Percentiles rank a stretch among this genome's conserved stretches.
Conservation (phyloP, 345 rosid genomes). For the Eucalyptus guilfoylei region DNA sequence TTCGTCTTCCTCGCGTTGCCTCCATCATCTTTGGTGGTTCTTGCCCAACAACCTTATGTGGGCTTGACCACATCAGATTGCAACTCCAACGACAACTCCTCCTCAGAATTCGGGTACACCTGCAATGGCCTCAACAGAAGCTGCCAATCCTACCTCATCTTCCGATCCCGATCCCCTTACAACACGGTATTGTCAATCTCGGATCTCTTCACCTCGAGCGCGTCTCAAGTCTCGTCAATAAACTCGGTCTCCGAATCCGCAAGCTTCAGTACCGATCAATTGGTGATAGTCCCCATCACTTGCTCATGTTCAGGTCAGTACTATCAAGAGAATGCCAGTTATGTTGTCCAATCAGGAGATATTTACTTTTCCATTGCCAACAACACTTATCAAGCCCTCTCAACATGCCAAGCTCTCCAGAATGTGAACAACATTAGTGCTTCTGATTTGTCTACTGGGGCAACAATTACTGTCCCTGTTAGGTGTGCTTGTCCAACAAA, state of each 20-base stretch:
- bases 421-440: conserved; percentile 13
- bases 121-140: conserved; percentile 57
- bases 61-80: conserved; percentile 34
- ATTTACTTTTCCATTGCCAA: conserved; percentile 25
- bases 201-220: conserved; percentile 26
- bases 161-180: conserved; percentile 51
- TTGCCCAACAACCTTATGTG: conserved; percentile 63
- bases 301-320: conserved; percentile 56
- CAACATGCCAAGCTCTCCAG: conserved; percentile 69
- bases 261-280: conserved; percentile 18
- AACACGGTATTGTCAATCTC: conserved; percentile 39
- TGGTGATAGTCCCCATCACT: conserved; percentile 54
- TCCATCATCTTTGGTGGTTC: conserved; percentile 7
- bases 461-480: conserved; percentile 26
- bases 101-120: conserved; percentile 56
- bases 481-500: conserved; percentile 31
- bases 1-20: not conserved
- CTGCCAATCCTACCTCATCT: conserved; percentile 48
- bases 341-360: conserved; percentile 15
- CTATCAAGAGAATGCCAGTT: conserved; percentile 42
- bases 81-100: conserved; percentile 3
- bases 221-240: conserved; percentile 29
- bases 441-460: conserved; percentile 7
- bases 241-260: conserved; percentile 29
- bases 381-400: conserved; percentile 53